phyloP scores from a whole-genome alignment of 202 grass and related monocot species.

The Dendrocalamus latiflorus region DNA sequence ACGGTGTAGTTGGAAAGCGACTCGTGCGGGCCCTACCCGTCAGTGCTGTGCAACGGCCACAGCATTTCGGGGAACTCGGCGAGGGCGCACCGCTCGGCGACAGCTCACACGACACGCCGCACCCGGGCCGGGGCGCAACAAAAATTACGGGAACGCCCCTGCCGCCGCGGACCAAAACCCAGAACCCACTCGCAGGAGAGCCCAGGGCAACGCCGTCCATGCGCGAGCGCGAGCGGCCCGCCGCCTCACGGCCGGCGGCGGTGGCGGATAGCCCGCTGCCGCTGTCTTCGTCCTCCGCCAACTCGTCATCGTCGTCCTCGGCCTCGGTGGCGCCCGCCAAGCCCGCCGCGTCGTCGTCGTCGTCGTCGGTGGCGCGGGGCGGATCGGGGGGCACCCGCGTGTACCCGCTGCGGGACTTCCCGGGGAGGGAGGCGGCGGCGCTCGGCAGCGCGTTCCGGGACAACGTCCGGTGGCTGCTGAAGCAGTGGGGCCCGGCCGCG shows the following conservation, averaged over 20 bases:
- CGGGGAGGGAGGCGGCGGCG: slow-evolving; percentile 39
- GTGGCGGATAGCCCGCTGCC: not conserved
- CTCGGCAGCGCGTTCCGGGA: slow-evolving; percentile 77
- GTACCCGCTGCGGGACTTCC: slow-evolving; percentile 76
- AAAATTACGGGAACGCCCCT: slow-evolving; percentile 31
- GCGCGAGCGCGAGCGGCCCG: slow-evolving; percentile 39
- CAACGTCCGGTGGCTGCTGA: slow-evolving; percentile 63
- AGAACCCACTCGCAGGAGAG: slow-evolving; percentile 3
- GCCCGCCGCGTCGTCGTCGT: not conserved
- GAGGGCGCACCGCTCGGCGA: not conserved
- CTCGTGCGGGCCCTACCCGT: not conserved
- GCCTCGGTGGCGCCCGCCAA: not conserved
- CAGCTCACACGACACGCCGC: not conserved
- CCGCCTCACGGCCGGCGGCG: slow-evolving; percentile 1
- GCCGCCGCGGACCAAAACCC: slow-evolving; percentile 31
- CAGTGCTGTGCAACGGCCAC: not conserved
- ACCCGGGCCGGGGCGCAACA: not conserved
- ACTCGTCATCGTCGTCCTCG: slow-evolving; percentile 19
- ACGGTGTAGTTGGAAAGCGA: not conserved
- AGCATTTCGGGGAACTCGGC: not conserved
- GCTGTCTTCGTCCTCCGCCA: slow-evolving; percentile 1
- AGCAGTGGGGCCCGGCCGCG: slow-evolving; percentile 29
- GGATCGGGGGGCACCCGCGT: slow-evolving; percentile 6
- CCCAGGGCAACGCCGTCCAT: slow-evolving; percentile 46
- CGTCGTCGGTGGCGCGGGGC: slow-evolving; percentile 1